Evolutionary conservation across 257 asterid genomes (phyloP).

Genomic region (Primulina huaijiensis): DNA sequence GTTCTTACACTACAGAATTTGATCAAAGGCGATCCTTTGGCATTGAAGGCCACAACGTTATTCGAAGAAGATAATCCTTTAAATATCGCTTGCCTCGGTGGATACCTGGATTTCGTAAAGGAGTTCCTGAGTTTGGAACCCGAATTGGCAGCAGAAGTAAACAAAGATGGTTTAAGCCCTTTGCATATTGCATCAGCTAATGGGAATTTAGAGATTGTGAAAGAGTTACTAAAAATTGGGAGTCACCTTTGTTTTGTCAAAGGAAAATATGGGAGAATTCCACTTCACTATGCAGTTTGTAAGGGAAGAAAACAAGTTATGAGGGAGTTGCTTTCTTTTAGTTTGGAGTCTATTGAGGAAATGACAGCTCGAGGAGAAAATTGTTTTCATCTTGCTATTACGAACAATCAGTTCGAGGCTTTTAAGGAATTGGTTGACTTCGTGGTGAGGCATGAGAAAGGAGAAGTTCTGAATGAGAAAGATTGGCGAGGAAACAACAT

Average conservation of each 20-base stretch:
- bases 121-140: constrained; percentile 22
- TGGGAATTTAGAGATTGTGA: constrained; percentile 37
- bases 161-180: constrained; percentile 35
- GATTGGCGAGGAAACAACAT: constrained; percentile 46
- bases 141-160: constrained; percentile 20
- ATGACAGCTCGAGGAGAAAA: constrained; percentile 39
- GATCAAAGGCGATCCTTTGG: constrained; percentile 25
- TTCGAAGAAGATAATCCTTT: constrained; percentile 27
- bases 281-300: constrained; percentile 39
- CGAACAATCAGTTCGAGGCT: constrained; percentile 31
- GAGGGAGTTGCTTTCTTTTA: constrained; percentile 21
- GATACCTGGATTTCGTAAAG: constrained; percentile 29
- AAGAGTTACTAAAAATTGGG: constrained; percentile 30
- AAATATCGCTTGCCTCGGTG: constrained; percentile 35
- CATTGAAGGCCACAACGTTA: constrained; percentile 6
- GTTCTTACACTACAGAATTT: constrained; percentile 20
- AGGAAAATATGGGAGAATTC: constrained; percentile 37
- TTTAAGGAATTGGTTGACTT: constrained; percentile 25
- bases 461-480: constrained; percentile 26
- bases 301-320: constrained; percentile 34
- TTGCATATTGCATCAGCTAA: constrained; percentile 38
- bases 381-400: constrained; percentile 39
- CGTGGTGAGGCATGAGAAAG: constrained; percentile 7
- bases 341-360: constrained; percentile 24
- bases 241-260: constrained; percentile 29